phyloP scores from a whole-genome alignment of 2,329 filamentous ascomycete genomes.

The Pseudocercospora eumusae region DNA sequence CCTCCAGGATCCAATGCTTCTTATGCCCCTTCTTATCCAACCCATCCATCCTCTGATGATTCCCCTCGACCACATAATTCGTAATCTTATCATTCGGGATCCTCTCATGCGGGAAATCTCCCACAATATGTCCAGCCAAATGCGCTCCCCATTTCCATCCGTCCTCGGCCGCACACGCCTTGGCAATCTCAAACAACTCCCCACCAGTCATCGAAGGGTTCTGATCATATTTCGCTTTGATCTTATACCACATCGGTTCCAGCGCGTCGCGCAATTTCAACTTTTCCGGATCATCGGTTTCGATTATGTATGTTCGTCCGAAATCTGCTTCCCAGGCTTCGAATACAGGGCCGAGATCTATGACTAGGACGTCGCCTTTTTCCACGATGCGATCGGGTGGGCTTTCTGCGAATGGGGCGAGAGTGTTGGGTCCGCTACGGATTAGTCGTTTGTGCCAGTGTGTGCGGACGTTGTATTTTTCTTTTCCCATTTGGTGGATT shows the following conservation, averaged over 20 bases:
- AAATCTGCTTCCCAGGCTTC: slow-evolving; percentile 58
- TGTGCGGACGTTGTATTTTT: slow-evolving; percentile 49
- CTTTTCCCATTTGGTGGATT: slow-evolving; percentile 49
- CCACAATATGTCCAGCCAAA: slow-evolving; percentile 54
- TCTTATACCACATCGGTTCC: slow-evolving; percentile 50
- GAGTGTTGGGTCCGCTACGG: slow-evolving; percentile 53
- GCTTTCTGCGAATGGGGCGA: slow-evolving; percentile 53
- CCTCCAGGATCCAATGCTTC: slow-evolving; percentile 54
- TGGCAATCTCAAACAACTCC: slow-evolving; percentile 50
- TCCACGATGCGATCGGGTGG: slow-evolving; percentile 53
- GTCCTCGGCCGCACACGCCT: slow-evolving; percentile 30
- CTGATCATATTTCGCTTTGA: slow-evolving; percentile 45
- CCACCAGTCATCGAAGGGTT: slow-evolving; percentile 52
- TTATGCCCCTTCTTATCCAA: slow-evolving; percentile 46
- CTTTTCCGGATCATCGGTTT: slow-evolving; percentile 48
- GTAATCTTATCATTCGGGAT: slow-evolving; percentile 52
- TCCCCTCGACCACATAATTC: slow-evolving; percentile 51
- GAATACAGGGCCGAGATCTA: slow-evolving; percentile 57
- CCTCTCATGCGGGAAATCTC: slow-evolving; percentile 54
- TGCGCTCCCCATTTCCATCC: slow-evolving; percentile 51
- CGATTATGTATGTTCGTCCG: slow-evolving; percentile 56
- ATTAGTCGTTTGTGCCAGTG: slow-evolving; percentile 59
- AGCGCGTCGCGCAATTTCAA: slow-evolving; percentile 49
- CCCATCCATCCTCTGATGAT: slow-evolving; percentile 45
- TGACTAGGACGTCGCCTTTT: slow-evolving; percentile 54